These are phyloP conservation scores for Raddia guianensis DNA, from an alignment of 176 grass and related monocot genomes.

Conservation along the genomic window DNA sequence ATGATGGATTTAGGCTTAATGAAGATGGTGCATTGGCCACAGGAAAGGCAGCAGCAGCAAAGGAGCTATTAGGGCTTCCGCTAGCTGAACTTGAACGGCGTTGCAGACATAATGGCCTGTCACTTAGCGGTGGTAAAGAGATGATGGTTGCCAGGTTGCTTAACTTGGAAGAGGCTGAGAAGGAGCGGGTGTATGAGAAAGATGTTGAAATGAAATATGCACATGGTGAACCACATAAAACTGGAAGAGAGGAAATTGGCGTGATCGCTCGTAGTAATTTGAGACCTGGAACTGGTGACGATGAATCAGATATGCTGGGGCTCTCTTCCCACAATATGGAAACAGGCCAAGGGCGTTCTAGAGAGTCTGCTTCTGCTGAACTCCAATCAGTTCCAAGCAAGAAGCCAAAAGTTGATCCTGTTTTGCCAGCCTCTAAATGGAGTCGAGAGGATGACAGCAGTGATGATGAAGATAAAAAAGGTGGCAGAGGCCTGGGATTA, in stretches of 20 bases:
- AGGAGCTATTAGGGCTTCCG: slow-evolving; percentile 84
- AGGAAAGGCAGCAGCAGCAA: slow-evolving; percentile 74
- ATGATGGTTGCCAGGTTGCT: slow-evolving; percentile 97
- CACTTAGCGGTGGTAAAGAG: slow-evolving; percentile 84
- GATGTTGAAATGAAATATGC: slow-evolving; percentile 65
- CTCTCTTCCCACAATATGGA: slow-evolving; percentile 37
- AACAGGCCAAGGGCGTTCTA: slow-evolving; percentile 23
- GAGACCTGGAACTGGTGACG: slow-evolving; percentile 38
- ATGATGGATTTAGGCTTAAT: slow-evolving; percentile 72
- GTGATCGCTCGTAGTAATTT: slow-evolving; percentile 38
- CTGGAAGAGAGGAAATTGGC: slow-evolving; percentile 49
- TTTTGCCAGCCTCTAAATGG: slow-evolving; percentile 95
- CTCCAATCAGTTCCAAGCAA: slow-evolving; percentile 42
- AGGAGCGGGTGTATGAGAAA: slow-evolving; percentile 64
- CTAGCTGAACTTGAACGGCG: slow-evolving; percentile 91
- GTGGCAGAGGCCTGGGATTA: slow-evolving; percentile 65
- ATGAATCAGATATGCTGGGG: slow-evolving; percentile 38
- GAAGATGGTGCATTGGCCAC: slow-evolving; percentile 91
- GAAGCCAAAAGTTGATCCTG: slow-evolving; percentile 69
- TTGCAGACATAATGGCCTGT: slow-evolving; percentile 94
- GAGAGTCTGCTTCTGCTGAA: slow-evolving; percentile 41
- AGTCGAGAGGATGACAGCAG: slow-evolving; percentile 76
- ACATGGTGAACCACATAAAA: slow-evolving; percentile 41
- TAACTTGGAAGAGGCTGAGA: slow-evolving; percentile 89
- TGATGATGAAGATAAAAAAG: slow-evolving; percentile 67